Percentiles rank a stretch among this genome's conserved stretches.
phyloP scores from a whole-genome alignment of 1,284 basidiomycete genomes.

The Retiboletus flavoniger region DNA sequence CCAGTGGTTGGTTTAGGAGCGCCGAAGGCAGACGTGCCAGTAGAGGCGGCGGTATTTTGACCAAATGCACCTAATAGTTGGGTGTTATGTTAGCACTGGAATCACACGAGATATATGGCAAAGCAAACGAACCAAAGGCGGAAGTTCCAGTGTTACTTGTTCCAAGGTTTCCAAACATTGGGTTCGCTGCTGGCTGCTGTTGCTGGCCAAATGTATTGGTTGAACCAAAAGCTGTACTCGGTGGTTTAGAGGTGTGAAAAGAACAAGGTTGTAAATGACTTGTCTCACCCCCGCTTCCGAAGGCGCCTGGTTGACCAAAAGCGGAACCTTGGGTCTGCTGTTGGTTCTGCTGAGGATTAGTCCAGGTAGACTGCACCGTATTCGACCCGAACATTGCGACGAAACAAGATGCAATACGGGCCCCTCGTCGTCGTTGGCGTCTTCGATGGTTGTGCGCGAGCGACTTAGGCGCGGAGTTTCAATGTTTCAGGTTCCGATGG shows the following conservation, averaged over 20 bases:
- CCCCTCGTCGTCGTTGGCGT: constrained; percentile 27
- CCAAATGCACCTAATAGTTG: constrained; percentile 58
- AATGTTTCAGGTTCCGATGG: constrained; percentile 16
- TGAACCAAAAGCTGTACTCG: constrained; percentile 43
- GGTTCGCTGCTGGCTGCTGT: constrained; percentile 67
- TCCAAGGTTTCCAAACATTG: constrained; percentile 71
- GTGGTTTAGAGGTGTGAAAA: constrained; percentile 33
- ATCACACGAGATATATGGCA: constrained; percentile 8
- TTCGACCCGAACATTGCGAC: constrained; percentile 58
- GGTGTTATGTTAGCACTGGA: constrained; percentile 16
- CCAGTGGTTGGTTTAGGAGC: constrained; percentile 64
- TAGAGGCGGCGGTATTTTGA: constrained; percentile 39
- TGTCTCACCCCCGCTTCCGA: constrained; percentile 45
- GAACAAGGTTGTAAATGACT: constrained; percentile 36
- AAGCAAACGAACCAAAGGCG: constrained; percentile 57
- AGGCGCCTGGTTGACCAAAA: constrained; percentile 50
- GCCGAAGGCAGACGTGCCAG: constrained; percentile 53
- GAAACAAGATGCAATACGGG: constrained; percentile 17
- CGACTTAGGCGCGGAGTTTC: constrained; percentile 24
- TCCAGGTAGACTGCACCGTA: constrained; percentile 59
- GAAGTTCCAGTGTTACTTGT: constrained; percentile 40
- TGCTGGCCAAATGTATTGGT: constrained; percentile 47
- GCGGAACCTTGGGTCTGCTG: constrained; percentile 41
- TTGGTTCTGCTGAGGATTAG: constrained; percentile 55
- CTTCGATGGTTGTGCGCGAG: constrained; percentile 10